These are phyloP conservation scores for Herpetomonas tarakana DNA, from an alignment of 208 protist genomes.

Conservation along the genomic window DNA sequence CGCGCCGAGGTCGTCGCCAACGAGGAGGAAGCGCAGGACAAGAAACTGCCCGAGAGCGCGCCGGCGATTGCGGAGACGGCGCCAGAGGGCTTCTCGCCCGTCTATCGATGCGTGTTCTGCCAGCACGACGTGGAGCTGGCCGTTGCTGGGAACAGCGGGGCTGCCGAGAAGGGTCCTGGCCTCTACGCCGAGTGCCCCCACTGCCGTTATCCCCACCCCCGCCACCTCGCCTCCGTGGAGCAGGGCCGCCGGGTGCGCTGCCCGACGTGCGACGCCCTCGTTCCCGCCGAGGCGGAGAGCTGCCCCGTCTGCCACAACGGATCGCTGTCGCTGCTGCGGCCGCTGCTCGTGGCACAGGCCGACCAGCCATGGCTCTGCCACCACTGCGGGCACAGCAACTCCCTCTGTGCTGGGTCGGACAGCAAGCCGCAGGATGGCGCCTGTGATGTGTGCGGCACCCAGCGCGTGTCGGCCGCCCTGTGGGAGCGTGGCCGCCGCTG, in stretches of 20 bases:
- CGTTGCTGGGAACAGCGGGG: background rate
- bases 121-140: background rate
- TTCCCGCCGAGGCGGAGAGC: slow-evolving; percentile 15
- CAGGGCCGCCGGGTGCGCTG: slow-evolving; percentile 24
- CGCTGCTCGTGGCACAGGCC: slow-evolving; percentile 29
- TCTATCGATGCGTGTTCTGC: slow-evolving; percentile 5
- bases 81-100: slow-evolving; percentile 6
- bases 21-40: slow-evolving; percentile 16
- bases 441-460: slow-evolving; percentile 19
- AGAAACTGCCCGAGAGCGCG: background rate
- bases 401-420: slow-evolving; percentile 2
- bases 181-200: slow-evolving; percentile 11
- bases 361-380: slow-evolving; percentile 40
- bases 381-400: slow-evolving; percentile 22
- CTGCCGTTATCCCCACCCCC: slow-evolving; percentile 42
- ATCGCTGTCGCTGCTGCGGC: slow-evolving; percentile 16
- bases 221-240: slow-evolving; percentile 22
- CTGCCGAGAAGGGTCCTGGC: background rate
- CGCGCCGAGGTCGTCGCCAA: slow-evolving; percentile 6
- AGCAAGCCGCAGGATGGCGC: background rate
- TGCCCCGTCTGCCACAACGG: slow-evolving; percentile 39
- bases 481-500: slow-evolving; percentile 42
- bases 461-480: slow-evolving; percentile 19
- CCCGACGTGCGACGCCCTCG: slow-evolving; percentile 31
- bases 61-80: background rate